These are phyloP conservation scores for Hygrophorus russula DNA, from an alignment of 768 basidiomycete genomes.

Conservation along the genomic window DNA sequence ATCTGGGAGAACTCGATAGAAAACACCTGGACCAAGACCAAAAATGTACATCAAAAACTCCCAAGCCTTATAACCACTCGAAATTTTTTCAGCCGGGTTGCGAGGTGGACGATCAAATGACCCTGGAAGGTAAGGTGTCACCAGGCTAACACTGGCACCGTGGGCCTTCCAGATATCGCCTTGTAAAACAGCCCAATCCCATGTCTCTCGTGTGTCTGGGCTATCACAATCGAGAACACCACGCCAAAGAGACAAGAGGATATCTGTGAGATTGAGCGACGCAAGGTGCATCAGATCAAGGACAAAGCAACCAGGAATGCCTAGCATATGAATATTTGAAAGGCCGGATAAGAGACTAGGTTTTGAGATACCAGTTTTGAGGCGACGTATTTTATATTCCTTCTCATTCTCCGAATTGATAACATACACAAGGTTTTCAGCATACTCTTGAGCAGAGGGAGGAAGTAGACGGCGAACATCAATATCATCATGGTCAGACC, in stretches of 20 bases:
- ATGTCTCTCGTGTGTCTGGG: constrained; percentile 13
- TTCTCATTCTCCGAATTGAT: constrained; percentile 11
- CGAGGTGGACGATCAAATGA: constrained; percentile 5
- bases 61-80: constrained; percentile 7
- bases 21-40: constrained; percentile 1
- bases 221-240: constrained; percentile 15
- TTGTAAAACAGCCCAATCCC: constrained; percentile 19
- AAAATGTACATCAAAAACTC: constrained; percentile 5
- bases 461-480: constrained; percentile 9
- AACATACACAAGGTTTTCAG: constrained; percentile 10
- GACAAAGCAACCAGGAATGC: constrained; percentile 14
- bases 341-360: constrained; percentile 19
- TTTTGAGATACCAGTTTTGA: constrained; percentile 19
- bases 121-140: constrained; percentile 3
- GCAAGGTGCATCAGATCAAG: constrained; percentile 21
- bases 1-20: constrained; percentile 1
- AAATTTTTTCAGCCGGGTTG: constrained; percentile 7
- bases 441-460: constrained; percentile 8
- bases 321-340: constrained; percentile 4
- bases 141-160: constrained; percentile 8
- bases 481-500: constrained; percentile 20
- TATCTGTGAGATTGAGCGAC: constrained; percentile 13
- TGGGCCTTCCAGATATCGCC: constrained; percentile 11
- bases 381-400: constrained; percentile 15
- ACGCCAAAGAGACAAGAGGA: constrained; percentile 11